phyloP scores from a whole-genome alignment of 352 stramenopile species.

The Phytopythium delawarense region DNA sequence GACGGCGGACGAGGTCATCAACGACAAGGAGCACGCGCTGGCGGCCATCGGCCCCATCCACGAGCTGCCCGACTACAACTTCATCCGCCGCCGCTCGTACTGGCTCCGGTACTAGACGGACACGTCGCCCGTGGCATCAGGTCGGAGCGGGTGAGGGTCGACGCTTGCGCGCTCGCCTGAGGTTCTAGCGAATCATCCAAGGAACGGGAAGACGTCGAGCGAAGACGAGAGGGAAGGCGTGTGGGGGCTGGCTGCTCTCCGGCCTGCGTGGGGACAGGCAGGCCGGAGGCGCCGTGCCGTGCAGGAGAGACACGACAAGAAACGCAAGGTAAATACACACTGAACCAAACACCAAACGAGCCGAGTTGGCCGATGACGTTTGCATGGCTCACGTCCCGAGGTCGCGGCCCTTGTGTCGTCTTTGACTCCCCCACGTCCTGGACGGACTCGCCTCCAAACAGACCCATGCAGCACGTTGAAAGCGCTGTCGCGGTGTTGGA shows the following conservation, averaged over 20 bases:
- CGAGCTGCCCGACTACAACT: slow-evolving; percentile 99
- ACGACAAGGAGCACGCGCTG: slow-evolving; percentile 99
- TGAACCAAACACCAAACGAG: slow-evolving; percentile 4
- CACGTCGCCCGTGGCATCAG: slow-evolving; percentile 1
- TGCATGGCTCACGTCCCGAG: neutral
- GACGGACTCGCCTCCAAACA: no score
- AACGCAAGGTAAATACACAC: slow-evolving; percentile 9
- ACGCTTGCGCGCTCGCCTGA: slow-evolving; percentile 4
- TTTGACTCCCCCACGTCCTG: neutral
- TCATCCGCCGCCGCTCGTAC: slow-evolving; percentile 98
- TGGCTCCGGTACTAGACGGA: slow-evolving; percentile 91
- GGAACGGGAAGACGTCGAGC: slow-evolving; percentile 14
- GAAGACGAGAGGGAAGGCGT: slow-evolving; percentile 26
- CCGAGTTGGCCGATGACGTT: neutral
- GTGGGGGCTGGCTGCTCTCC: slow-evolving; percentile 10
- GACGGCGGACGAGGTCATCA: slow-evolving; percentile 89
- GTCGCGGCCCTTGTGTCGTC: neutral
- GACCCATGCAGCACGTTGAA: no score
- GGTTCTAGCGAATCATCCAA: neutral
- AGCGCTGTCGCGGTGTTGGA: no score
- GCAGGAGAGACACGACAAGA: slow-evolving; percentile 6
- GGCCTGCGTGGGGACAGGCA: neutral
- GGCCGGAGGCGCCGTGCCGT: neutral
- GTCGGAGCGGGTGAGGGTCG: neutral
- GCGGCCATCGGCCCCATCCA: slow-evolving; percentile 97